Conservation (phyloP, 495 filamentous ascomycete genomes). For the Thermothielavioides terrestris region DNA sequence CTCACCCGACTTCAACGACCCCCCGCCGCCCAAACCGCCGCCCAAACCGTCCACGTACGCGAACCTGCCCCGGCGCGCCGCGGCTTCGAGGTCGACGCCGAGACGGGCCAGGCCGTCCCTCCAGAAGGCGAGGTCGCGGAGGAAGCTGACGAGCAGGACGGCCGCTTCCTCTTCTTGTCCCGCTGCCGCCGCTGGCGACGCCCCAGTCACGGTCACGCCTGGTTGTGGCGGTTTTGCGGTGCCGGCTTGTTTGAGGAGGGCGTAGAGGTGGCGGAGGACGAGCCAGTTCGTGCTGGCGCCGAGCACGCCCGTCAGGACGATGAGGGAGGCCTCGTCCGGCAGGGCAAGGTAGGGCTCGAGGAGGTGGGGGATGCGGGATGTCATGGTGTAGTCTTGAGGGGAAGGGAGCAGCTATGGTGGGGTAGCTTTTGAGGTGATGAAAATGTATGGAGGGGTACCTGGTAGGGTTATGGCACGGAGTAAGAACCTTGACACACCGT, state of each 20-base stretch:
- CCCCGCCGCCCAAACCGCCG: too few species aligned
- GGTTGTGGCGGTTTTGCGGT: neutral
- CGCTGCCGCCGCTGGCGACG: neutral
- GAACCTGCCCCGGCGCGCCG: slow-evolving; percentile 49
- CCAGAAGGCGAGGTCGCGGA: slow-evolving; percentile 73
- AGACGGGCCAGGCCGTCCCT: slow-evolving; percentile 51
- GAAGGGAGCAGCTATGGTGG: neutral
- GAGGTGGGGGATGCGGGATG: slow-evolving; percentile 45
- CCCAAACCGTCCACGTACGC: slow-evolving; percentile 63
- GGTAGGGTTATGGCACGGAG: neutral
- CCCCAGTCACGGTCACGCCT: neutral
- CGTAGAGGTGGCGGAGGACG: slow-evolving; percentile 53
- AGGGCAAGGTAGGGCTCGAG: slow-evolving; percentile 55
- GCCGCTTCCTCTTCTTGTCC: slow-evolving; percentile 19
- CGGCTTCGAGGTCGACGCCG: slow-evolving; percentile 61
- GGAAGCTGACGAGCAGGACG: slow-evolving; percentile 74
- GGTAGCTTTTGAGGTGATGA: neutral
- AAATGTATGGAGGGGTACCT: neutral
- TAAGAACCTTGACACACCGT: neutral
- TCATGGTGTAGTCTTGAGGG: slow-evolving; percentile 1
- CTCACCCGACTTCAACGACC: too few species aligned
- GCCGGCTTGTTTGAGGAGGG: slow-evolving; percentile 34
- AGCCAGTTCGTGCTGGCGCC: slow-evolving; percentile 71
- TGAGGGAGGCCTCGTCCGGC: slow-evolving; percentile 34
- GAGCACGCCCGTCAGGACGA: slow-evolving; percentile 64